Percentiles rank a stretch among this genome's conserved stretches.
Evolutionary conservation across 2,329 filamentous ascomycete species (phyloP).

Genomic region (Teratosphaeria zuluensis): DNA sequence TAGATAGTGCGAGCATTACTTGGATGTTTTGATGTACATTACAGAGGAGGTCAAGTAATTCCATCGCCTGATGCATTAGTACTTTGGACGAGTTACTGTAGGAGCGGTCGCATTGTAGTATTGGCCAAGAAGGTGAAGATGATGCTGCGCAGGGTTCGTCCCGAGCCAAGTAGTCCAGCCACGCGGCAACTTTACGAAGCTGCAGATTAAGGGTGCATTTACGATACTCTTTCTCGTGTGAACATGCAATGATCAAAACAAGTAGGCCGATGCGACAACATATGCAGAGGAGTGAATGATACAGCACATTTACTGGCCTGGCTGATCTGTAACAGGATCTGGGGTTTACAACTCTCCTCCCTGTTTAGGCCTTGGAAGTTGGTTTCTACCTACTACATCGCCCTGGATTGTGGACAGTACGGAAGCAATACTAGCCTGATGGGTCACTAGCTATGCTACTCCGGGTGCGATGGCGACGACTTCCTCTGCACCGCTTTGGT

Average conservation of each 20-base stretch:
- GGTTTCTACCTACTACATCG: background rate
- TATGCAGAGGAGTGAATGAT: background rate
- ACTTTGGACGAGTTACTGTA: no score
- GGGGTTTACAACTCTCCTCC: background rate
- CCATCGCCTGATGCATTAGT: no score
- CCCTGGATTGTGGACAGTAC: background rate
- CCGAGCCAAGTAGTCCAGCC: background rate
- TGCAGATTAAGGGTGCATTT: background rate
- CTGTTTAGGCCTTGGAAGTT: background rate
- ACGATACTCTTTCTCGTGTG: background rate
- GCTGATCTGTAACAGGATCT: background rate
- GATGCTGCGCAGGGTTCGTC: background rate
- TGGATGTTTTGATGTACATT: background rate
- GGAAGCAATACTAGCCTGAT: background rate
- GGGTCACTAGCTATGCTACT: background rate
- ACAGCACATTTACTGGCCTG: background rate
- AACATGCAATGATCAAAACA: background rate
- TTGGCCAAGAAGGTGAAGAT: background rate
- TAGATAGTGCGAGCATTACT: background rate
- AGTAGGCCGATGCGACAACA: background rate
- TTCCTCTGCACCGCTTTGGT: background rate
- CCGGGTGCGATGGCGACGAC: background rate
- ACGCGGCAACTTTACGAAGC: background rate
- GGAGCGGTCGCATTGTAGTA: background rate
- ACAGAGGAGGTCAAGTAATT: background rate